phyloP scores from a whole-genome alignment of 768 basidiomycete species.

The Panaeolus cyanescens region DNA sequence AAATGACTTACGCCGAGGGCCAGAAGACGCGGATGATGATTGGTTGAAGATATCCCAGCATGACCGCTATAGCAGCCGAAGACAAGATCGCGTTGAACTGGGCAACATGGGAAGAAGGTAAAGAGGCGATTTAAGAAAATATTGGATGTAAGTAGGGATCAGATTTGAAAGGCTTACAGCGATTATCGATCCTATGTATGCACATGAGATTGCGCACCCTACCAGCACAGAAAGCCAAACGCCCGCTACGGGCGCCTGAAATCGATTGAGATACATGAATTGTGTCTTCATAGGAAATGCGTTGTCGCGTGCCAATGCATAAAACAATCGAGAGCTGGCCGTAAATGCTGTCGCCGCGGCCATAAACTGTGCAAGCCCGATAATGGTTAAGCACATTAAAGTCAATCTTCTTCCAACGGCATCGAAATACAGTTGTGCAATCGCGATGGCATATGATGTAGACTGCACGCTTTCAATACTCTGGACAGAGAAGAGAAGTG shows the following conservation, averaged over 20 bases:
- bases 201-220: constrained; percentile 56
- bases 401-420: constrained; percentile 49
- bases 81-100: constrained; percentile 60
- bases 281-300: constrained; percentile 46
- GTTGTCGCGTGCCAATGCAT: constrained; percentile 56
- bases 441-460: constrained; percentile 57
- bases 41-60: constrained; percentile 60
- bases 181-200: constrained; percentile 58
- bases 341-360: constrained; percentile 61
- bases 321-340: constrained; percentile 57
- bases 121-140: background rate
- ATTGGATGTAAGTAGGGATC: background rate
- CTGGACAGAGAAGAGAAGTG: constrained; percentile 59
- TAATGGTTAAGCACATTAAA: constrained; percentile 51
- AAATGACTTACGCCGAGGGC: constrained; percentile 45
- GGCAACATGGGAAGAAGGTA: background rate
- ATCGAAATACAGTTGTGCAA: constrained; percentile 59
- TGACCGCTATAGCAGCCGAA: constrained; percentile 57
- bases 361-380: constrained; percentile 52
- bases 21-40: constrained; percentile 61
- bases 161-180: constrained; percentile 36
- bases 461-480: constrained; percentile 49
- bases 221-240: constrained; percentile 56
- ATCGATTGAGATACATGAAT: constrained; percentile 54
- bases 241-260: constrained; percentile 55